phyloP scores from a whole-genome alignment of 306 rosid species.

The Gastrolobium bilobum region DNA sequence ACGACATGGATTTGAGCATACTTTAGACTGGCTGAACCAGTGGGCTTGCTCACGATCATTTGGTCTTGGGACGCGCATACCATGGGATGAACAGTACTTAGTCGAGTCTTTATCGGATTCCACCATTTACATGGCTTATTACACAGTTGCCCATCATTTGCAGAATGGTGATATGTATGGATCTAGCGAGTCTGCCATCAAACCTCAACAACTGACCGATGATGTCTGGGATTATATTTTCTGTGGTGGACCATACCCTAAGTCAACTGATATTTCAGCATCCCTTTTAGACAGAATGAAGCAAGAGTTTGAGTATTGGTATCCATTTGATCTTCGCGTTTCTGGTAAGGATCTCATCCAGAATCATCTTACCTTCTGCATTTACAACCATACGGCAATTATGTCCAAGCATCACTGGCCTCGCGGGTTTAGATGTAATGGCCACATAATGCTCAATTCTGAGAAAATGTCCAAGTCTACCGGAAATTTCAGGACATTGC shows the following conservation, averaged over 20 bases:
- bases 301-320: conserved; percentile 96
- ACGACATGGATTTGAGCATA: conserved; percentile 90
- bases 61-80: conserved; percentile 95
- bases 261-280: conserved; percentile 68
- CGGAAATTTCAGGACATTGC: conserved; percentile 88
- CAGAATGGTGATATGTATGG: conserved; percentile 85
- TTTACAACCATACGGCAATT: conserved; percentile 89
- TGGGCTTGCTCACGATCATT: conserved; percentile 99
- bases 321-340: conserved; percentile 92
- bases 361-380: conserved; percentile 87
- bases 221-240: conserved; percentile 89
- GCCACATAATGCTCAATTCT: conserved; percentile 89
- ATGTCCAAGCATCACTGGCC: conserved; percentile 85
- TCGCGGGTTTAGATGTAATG: conserved; percentile 90
- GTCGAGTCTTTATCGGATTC: conserved; percentile 95
- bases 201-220: conserved; percentile 83
- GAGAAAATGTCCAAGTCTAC: conserved; percentile 97
- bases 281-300: conserved; percentile 75
- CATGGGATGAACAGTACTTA: conserved; percentile 89
- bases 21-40: conserved; percentile 89
- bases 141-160: conserved; percentile 81
- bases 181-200: conserved; percentile 57
- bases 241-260: conserved; percentile 76
- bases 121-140: conserved; percentile 95
- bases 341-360: conserved; percentile 98